Percentiles rank a stretch among this genome's conserved stretches.
These are phyloP conservation scores for Solanum chiquidenum DNA, from an alignment of 257 asterid species.

Conservation along the genomic window DNA sequence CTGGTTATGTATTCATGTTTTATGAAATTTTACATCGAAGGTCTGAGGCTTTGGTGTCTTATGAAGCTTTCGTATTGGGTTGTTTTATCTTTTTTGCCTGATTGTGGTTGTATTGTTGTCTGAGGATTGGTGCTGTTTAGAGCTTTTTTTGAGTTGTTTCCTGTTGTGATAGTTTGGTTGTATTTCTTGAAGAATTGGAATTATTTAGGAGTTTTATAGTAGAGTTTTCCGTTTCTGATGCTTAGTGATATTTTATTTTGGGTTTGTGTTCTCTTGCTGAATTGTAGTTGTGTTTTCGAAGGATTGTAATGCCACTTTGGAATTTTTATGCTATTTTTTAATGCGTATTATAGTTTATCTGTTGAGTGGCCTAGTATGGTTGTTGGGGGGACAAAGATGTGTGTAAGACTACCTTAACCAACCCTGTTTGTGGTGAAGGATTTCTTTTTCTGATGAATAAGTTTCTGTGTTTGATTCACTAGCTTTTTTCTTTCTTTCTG, in stretches of 20 bases:
- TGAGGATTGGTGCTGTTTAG: accelerated
- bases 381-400: neutral
- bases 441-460: neutral
- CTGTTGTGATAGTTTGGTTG: neutral
- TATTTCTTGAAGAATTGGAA: neutral
- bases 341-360: neutral
- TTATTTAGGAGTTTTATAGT: neutral
- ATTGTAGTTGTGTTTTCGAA: neutral
- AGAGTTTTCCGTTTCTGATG: neutral
- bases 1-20: neutral
- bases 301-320: neutral
- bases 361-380: neutral
- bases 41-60: neutral
- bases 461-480: neutral
- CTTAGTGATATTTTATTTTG: neutral
- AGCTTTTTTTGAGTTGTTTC: neutral
- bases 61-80: neutral
- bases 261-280: neutral
- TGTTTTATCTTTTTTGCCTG: neutral
- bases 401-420: neutral
- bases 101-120: neutral
- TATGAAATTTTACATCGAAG: neutral
- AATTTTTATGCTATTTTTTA: neutral
- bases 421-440: neutral
- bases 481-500: neutral